These are phyloP conservation scores for Chlorella ohadii DNA, from an alignment of 139 green algal species.

Conservation along the genomic window DNA sequence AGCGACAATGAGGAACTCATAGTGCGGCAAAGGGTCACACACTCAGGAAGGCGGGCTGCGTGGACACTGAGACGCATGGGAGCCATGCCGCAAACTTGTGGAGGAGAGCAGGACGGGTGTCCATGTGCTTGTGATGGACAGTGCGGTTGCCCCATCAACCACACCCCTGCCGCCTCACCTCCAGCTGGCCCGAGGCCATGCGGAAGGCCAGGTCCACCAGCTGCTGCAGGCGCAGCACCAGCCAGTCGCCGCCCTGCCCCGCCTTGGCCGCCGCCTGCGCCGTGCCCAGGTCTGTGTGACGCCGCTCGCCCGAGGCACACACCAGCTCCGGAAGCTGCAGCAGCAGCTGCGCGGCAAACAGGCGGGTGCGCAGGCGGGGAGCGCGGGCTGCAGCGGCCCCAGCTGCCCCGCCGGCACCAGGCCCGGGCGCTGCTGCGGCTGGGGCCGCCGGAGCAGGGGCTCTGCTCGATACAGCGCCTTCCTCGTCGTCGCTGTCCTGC, in stretches of 20 bases:
- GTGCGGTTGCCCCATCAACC: too few species aligned
- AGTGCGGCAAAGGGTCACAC: too few species aligned
- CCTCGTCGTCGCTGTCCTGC: constrained; percentile 45
- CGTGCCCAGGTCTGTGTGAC: constrained; percentile 65
- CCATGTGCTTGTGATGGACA: too few species aligned
- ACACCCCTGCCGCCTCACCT: constrained; percentile 15
- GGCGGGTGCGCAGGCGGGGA: constrained; percentile 78
- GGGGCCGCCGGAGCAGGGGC: not conserved
- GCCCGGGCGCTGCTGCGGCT: not conserved
- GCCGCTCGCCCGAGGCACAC: constrained; percentile 43
- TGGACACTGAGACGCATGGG: too few species aligned
- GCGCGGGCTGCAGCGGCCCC: constrained; percentile 4
- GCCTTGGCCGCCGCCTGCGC: constrained; percentile 28
- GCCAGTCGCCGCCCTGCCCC: constrained; percentile 58
- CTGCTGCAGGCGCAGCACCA: constrained; percentile 67
- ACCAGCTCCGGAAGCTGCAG: constrained; percentile 63
- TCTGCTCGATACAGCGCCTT: constrained; percentile 23
- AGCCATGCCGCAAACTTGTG: too few species aligned
- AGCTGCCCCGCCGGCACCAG: too few species aligned
- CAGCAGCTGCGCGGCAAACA: constrained; percentile 82
- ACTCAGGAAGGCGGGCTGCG: too few species aligned
- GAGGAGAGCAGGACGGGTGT: too few species aligned
- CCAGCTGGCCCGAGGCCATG: constrained; percentile 68
- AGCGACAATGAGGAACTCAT: too few species aligned
- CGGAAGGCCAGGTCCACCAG: constrained; percentile 88